Conservation (phyloP, 768 basidiomycete genomes). For the Boletus vinaceobasis region DNA sequence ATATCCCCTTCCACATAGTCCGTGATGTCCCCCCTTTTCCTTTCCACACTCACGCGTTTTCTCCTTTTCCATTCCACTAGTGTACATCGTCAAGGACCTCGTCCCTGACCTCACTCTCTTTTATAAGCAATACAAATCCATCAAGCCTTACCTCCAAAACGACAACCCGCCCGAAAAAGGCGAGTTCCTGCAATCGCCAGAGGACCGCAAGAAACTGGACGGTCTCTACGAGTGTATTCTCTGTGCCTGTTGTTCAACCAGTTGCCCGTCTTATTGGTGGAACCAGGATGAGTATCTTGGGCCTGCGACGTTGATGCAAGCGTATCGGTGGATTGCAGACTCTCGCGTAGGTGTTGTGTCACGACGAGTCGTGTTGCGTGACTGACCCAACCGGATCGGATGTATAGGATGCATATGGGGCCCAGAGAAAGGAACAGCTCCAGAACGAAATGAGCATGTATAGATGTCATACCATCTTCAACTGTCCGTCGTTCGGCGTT, state of each 20-base stretch:
- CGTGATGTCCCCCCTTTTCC: conserved; percentile 28
- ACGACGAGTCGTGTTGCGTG: neutral
- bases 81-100: conserved; percentile 99
- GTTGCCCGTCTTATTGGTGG: conserved; percentile 99
- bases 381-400: neutral
- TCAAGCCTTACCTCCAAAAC: conserved; percentile 94
- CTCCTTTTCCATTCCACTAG: conserved; percentile 38
- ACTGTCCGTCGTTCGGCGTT: conserved; percentile 52
- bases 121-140: conserved; percentile 99
- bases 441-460: conserved; percentile 97
- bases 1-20: conserved; percentile 97
- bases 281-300: conserved; percentile 98
- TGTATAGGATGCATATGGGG: conserved; percentile 66
- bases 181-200: conserved; percentile 87
- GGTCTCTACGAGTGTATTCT: conserved; percentile 98
- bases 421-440: conserved; percentile 83
- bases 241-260: conserved; percentile 96
- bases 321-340: conserved; percentile 98
- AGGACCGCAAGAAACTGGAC: conserved; percentile 92
- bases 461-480: conserved; percentile 98
- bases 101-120: conserved; percentile 88
- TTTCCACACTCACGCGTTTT: neutral
- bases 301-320: conserved; percentile 94
- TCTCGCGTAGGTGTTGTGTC: conserved; percentile 61
- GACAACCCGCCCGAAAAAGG: conserved; percentile 81